Conservation (phyloP, 192 early-diverging fungal species). For the Coemansia sp. region DNA sequence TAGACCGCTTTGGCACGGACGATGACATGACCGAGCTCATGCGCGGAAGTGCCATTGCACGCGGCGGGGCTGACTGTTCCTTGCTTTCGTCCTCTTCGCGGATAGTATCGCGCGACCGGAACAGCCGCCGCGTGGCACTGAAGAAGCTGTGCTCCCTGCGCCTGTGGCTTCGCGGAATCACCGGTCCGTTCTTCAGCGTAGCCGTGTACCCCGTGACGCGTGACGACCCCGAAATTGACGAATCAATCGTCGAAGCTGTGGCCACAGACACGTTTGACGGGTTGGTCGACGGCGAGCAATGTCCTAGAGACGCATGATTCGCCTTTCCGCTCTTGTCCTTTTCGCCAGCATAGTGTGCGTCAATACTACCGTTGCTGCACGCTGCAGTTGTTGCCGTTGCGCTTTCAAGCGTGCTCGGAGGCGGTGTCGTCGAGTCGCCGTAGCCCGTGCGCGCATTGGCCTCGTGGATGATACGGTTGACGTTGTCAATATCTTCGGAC, state of each 20-base stretch:
- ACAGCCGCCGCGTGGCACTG: constrained; percentile 10
- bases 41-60: neutral
- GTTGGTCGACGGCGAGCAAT: constrained; percentile 5
- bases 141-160: constrained; percentile 12
- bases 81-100: neutral
- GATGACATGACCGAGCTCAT: constrained; percentile 10
- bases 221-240: constrained; percentile 13
- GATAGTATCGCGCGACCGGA: constrained; percentile 27
- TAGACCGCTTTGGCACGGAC: constrained; percentile 4
- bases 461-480: neutral
- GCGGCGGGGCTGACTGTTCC: neutral
- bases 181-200: constrained; percentile 29
- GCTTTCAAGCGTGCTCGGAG: constrained; percentile 8
- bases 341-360: neutral
- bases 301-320: neutral
- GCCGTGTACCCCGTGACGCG: constrained; percentile 18
- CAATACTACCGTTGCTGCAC: neutral
- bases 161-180: constrained; percentile 24
- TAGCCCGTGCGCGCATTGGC: constrained; percentile 1
- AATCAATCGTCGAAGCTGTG: constrained; percentile 11
- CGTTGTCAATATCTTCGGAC: constrained; percentile 9
- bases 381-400: neutral
- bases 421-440: constrained; percentile 10
- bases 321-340: too few relatives aligned
- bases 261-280: constrained; percentile 14